Conservation (phyloP, 768 basidiomycete species). For the Boletus fagicola region DNA sequence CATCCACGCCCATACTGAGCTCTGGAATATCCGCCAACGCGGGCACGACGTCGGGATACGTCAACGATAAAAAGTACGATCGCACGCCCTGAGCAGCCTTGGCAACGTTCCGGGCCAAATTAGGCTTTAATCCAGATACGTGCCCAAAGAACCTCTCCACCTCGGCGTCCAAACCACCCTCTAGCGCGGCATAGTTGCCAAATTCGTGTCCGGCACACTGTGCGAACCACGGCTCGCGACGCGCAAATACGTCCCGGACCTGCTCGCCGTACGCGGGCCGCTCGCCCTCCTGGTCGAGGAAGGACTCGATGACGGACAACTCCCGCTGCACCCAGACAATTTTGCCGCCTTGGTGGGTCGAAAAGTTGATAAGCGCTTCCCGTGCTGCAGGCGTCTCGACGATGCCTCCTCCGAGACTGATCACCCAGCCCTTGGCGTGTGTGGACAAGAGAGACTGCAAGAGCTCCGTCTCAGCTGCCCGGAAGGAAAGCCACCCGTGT, state of each 20-base stretch:
- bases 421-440: conserved; percentile 59
- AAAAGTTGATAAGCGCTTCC: conserved; percentile 66
- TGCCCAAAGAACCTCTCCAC: conserved; percentile 86
- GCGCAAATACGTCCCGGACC: conserved; percentile 75
- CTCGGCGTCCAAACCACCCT: conserved; percentile 46
- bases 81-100: conserved; percentile 44
- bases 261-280: conserved; percentile 90
- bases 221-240: conserved; percentile 83
- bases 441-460: conserved; percentile 64
- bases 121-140: conserved; percentile 69
- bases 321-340: conserved; percentile 86
- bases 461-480: conserved; percentile 69
- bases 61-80: conserved; percentile 92
- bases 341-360: conserved; percentile 50
- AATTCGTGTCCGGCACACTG: conserved; percentile 84
- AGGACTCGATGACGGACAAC: conserved; percentile 75
- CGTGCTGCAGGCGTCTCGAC: conserved; percentile 83
- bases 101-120: conserved; percentile 53
- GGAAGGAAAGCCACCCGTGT: conserved; percentile 89
- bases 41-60: conserved; percentile 81
- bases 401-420: conserved; percentile 93
- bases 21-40: conserved; percentile 68
- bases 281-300: conserved; percentile 69
- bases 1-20: conserved; percentile 81
- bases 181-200: conserved; percentile 61